Conservation (phyloP, 768 basidiomycete species). For the Gymnopilus dilepis region DNA sequence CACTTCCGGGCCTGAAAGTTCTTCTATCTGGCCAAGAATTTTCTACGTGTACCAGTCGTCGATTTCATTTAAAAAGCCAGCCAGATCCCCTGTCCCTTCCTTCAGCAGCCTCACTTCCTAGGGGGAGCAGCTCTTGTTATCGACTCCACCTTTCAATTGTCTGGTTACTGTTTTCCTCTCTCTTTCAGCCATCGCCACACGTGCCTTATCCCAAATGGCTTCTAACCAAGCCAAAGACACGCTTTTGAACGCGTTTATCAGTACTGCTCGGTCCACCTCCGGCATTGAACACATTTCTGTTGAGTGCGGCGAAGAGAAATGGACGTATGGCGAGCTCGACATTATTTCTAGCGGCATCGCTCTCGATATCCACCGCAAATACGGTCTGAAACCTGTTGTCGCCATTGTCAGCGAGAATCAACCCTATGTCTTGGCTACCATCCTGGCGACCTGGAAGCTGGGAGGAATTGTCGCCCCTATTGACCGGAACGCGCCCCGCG, state of each 20-base stretch:
- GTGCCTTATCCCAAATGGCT: conserved; percentile 22
- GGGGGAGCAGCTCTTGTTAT: not conserved
- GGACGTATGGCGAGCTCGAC: conserved; percentile 41
- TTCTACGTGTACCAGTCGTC: not conserved
- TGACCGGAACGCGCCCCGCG: conserved; percentile 36
- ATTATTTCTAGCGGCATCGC: conserved; percentile 37
- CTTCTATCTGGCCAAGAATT: not conserved
- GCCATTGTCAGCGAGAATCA: conserved; percentile 41
- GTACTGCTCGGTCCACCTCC: conserved; percentile 23
- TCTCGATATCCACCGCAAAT: conserved; percentile 27
- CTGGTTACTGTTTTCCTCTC: not conserved
- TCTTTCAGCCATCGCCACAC: conserved; percentile 9
- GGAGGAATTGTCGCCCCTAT: conserved; percentile 38
- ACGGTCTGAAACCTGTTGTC: conserved; percentile 35
- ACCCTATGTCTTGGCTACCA: conserved; percentile 36
- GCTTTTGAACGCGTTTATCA: conserved; percentile 28
- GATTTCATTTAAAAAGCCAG: not conserved
- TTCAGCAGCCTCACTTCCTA: not conserved
- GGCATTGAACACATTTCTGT: conserved; percentile 28
- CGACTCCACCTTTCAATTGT: too few relatives aligned
- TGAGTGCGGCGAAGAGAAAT: conserved; percentile 35
- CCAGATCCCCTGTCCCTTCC: not conserved
- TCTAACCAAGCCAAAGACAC: conserved; percentile 21
- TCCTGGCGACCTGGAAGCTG: conserved; percentile 41
- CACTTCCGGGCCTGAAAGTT: not conserved